Percentiles rank a stretch among this genome's conserved stretches.
Evolutionary conservation across 2,329 filamentous ascomycete species (phyloP).

Genomic region (Nemania sp.): DNA sequence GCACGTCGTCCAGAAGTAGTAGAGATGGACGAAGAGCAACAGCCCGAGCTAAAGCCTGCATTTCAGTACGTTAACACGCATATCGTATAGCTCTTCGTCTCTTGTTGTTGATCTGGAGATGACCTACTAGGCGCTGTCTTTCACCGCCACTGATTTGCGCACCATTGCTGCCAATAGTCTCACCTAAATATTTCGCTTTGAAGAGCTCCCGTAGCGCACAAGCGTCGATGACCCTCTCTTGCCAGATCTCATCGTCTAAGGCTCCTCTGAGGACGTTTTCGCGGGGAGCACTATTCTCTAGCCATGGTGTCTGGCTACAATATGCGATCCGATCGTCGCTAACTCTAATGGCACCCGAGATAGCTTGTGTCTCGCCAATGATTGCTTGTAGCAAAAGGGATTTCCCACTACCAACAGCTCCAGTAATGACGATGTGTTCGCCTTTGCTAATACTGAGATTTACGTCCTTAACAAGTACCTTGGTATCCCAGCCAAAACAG

Average conservation of each 20-base stretch:
- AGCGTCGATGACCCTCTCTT: conserved; percentile 40
- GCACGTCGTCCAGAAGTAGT: conserved; percentile 45
- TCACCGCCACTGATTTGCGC: conserved; percentile 43
- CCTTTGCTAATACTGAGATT: conserved; percentile 38
- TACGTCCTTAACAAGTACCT: conserved; percentile 37
- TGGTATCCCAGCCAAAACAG: conserved; percentile 30
- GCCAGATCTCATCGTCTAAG: conserved; percentile 35
- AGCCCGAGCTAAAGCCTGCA: conserved; percentile 44
- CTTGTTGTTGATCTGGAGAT: background rate
- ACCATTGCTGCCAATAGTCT: conserved; percentile 49
- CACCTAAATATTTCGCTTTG: conserved; percentile 33
- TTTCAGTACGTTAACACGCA: conserved; percentile 30
- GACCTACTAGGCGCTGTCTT: conserved; percentile 39
- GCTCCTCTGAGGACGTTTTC: conserved; percentile 41
- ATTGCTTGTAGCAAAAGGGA: conserved; percentile 43
- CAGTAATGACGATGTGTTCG: conserved; percentile 42
- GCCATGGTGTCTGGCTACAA: conserved; percentile 45
- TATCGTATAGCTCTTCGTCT: background rate
- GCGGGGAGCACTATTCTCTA: conserved; percentile 40
- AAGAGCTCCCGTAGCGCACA: conserved; percentile 42
- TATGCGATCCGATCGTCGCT: conserved; percentile 37
- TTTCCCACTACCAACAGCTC: conserved; percentile 49
- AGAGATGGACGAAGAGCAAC: conserved; percentile 40
- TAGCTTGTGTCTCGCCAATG: conserved; percentile 39
- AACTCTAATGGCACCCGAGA: conserved; percentile 33